A percentile compares a stretch with the other conserved stretches of the same genome.
These are phyloP conservation scores for Vigna mungo DNA, from an alignment of 306 rosid species.

Conservation along the genomic window DNA sequence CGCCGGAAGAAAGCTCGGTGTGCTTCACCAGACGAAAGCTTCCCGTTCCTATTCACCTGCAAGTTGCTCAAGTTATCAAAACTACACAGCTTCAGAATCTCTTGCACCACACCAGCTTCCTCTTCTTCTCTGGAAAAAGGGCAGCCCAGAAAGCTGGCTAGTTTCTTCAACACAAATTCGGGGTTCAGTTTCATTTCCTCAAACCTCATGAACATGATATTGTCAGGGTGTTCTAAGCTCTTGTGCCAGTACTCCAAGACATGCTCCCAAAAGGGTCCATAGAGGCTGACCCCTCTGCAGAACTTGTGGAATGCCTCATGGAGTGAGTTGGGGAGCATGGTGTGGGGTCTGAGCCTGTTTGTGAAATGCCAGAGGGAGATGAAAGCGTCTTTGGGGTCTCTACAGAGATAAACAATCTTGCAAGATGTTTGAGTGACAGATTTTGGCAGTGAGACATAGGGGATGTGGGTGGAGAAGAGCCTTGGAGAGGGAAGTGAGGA, in stretches of 20 bases:
- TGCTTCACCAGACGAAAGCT: background rate
- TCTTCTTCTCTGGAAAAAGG: background rate
- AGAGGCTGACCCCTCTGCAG: background rate
- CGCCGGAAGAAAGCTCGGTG: slow-evolving; percentile 9
- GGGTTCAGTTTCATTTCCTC: slow-evolving; percentile 15
- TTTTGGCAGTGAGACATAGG: slow-evolving; percentile 15
- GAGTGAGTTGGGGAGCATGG: background rate
- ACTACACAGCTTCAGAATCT: background rate
- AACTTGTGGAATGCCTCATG: background rate
- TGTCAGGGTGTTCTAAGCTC: background rate
- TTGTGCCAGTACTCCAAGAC: background rate
- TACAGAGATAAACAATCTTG: slow-evolving; percentile 14
- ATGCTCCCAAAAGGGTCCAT: slow-evolving; percentile 10
- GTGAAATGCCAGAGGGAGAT: slow-evolving; percentile 30
- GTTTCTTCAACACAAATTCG: background rate
- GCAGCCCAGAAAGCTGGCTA: background rate
- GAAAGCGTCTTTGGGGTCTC: slow-evolving; percentile 33
- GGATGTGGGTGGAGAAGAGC: slow-evolving; percentile 34
- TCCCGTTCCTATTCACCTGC: background rate
- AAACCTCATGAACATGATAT: background rate
- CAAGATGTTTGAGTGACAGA: background rate
- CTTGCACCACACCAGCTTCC: background rate
- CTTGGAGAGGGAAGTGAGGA: background rate
- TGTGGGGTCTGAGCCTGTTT: background rate
- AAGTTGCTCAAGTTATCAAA: slow-evolving; percentile 20